Base-by-base conservation (phyloP, 2,329 filamentous ascomycete genomes). In the Fusarium siculi region DNA sequence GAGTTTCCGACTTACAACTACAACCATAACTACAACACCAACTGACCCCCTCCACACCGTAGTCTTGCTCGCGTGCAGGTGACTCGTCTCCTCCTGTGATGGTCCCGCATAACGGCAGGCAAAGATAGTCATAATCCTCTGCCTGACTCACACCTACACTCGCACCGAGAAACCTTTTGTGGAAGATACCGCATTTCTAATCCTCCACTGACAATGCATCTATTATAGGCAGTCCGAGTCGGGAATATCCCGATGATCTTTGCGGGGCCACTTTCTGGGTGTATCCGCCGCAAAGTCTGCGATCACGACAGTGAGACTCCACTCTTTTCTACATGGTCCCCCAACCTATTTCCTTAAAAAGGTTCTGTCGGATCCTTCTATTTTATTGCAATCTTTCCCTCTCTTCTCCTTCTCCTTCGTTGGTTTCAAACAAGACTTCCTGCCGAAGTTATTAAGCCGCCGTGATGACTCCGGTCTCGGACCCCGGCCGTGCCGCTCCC, bases 241-340 rank as follows among this genome's bases (percentile, higher is more conserved):
- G 49, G 52, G 62, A 52, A 42, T 25, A 50, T 55, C 56, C 64
- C 44, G 59, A 61, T 43, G 44, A 49, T 36, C 44, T 62, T 53
- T 74, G 74, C 67, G 74, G 74, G 74, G 74, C 69, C 39, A 44
- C 47, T 49, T 52, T 25, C 32, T 49, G 54, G 54, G 18, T 49
- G 54, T 47, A 49, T 49, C 55, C 49, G 63, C 49, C 55, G 65
- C 53, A 68, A 63, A 59, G 61, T 76, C 74, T 76, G 74, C 70
- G 50, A 77, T 77, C 75, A 76, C 75, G 70, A 77, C 72, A 76
- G 63, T 46, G 37, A 39, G 61, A 60, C 71, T 77, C 73, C 72
- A 76, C 73, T 62, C 56, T 62, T 54, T 46, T 36, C 53, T 50
- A 36, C 63, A 44, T 43, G 36, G 42, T 52, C 37, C 23, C 52